Conservation (phyloP, 2,329 filamentous ascomycete species). For the Colletotrichum chlorophyti region DNA sequence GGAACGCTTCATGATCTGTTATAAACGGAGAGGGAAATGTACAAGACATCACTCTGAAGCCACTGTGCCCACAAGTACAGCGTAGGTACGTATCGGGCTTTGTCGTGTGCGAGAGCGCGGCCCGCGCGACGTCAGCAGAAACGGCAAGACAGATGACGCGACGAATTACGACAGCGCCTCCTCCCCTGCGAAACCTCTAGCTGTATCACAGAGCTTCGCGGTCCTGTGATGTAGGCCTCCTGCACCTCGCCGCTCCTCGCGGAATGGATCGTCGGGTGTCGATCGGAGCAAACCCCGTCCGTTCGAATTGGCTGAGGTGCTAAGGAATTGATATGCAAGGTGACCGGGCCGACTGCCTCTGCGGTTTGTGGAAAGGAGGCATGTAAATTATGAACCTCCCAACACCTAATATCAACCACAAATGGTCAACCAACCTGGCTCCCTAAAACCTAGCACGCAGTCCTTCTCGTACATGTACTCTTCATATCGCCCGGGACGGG, state of each 20-base stretch:
- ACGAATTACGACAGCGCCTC: no score
- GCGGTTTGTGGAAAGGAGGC: background rate
- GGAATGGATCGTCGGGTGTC: conserved; percentile 19
- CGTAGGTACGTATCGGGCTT: conserved; percentile 1
- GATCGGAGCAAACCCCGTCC: conserved; percentile 12
- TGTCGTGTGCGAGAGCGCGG: no score
- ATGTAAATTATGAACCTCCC: no score
- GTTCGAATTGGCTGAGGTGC: conserved; percentile 5
- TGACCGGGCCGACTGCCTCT: background rate
- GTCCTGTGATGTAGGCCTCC: conserved; percentile 28
- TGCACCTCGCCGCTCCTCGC: conserved; percentile 22
- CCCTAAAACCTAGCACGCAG: no score
- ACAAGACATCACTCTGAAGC: no score
- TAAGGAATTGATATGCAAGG: conserved; percentile 25
- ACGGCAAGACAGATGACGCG: no score
- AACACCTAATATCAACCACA: no score
- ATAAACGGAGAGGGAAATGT: no score
- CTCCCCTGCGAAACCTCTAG: conserved; percentile 12
- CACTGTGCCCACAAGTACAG: no score
- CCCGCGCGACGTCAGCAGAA: no score
- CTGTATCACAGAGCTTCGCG: conserved; percentile 23
- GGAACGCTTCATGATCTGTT: no score
- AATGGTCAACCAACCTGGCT: background rate
- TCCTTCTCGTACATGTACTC: no score
- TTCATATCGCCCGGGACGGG: conserved; percentile 15